Percentiles rank a stretch among this genome's conserved stretches.
These are phyloP conservation scores for Claviceps fusiformis DNA, from an alignment of 2,329 filamentous ascomycete genomes.

Conservation along the genomic window DNA sequence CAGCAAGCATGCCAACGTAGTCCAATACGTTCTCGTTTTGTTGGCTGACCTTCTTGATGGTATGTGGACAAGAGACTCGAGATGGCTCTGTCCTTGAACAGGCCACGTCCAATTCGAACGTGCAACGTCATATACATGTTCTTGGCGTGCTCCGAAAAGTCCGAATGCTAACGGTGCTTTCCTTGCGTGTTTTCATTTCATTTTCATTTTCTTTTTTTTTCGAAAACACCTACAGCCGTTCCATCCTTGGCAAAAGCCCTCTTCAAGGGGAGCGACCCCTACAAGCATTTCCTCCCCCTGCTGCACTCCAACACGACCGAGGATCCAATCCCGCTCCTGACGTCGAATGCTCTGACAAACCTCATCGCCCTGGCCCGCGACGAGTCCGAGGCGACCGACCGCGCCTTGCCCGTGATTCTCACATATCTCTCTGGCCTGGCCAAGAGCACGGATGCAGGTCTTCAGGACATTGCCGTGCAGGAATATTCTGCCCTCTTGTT, in stretches of 20 bases:
- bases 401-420: constrained; percentile 70
- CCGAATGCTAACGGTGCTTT: neutral
- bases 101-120: neutral
- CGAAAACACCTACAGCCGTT: constrained; percentile 44
- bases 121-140: too few species aligned
- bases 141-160: neutral
- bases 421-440: constrained; percentile 74
- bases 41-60: constrained; percentile 77
- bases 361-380: constrained; percentile 59
- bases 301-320: constrained; percentile 63
- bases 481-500: constrained; percentile 78
- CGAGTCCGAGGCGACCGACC: constrained; percentile 50
- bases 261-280: constrained; percentile 62
- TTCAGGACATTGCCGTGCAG: constrained; percentile 92
- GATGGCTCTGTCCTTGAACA: neutral
- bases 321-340: constrained; percentile 78
- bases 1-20: constrained; percentile 73
- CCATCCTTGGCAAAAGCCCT: constrained; percentile 67
- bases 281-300: constrained; percentile 71
- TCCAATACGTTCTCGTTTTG: constrained; percentile 89
- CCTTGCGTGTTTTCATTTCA: too few species aligned
- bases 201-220: too few species aligned
- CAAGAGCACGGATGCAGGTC: constrained; percentile 72
- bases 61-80: constrained; percentile 27
- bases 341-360: constrained; percentile 72